Base-by-base conservation (phyloP, 352 stramenopile species). In the Pythium apleroticum region DNA sequence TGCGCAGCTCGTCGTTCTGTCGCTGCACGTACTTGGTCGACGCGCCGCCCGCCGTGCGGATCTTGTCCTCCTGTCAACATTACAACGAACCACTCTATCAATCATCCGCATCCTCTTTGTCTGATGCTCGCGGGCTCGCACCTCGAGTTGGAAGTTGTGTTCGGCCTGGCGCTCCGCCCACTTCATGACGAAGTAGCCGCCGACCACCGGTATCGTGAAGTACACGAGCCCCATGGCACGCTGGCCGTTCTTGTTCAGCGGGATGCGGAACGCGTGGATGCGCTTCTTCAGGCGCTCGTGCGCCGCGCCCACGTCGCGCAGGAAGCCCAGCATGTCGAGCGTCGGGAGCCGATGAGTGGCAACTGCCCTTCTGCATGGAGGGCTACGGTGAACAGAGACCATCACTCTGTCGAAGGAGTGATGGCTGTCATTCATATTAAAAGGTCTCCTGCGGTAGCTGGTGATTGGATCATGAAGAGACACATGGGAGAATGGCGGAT, bases 131-230 rank as follows among this genome's bases (percentile, higher is more conserved):
- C 5, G 46, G 41, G 4, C 4, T 28, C 28, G 27, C 30, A 91
- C 84, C 84, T 93, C 81, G 20, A 75, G 68, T 62, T 81, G 76
- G 60, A 93, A 90, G 67, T 96, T 96, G 46, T 63, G 65, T 33
- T 92, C 80, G 11, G 89, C 86, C 28, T 73, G 78, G 52, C 75
- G 68, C 56, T 93, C 80, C 19, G 90, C 72, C 88, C 89, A 97
- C 68, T 98, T 90, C 93, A 98, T 98, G 60, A 98, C 72, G 66
- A 84, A 97, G 69, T 97, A 97, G 46, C 93, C 93, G 39, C 77
- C 78, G 10, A 97, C 69, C 43, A 98, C 75, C 0, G 93, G 93
- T 41, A 90, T 80, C 33, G 77, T 81, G 66, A 98, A 98, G 75
- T 98, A 98, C 20, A 98, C 85, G 50, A 93, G 27, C 1, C 73